Conservation (phyloP, 176 grass and related monocot genomes). For the Lolium perenne region DNA sequence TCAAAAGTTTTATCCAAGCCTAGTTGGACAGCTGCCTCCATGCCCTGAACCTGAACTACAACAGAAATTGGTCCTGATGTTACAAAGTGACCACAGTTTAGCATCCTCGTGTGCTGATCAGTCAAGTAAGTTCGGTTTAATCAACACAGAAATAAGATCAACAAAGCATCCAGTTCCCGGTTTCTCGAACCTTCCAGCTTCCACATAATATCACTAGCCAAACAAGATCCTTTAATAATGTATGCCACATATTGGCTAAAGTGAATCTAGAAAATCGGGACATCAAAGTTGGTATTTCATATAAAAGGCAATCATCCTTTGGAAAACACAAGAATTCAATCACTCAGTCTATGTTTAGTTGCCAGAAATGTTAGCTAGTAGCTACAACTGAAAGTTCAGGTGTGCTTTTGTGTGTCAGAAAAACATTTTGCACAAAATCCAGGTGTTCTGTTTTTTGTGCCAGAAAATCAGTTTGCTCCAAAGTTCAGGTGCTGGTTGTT, state of each 20-base stretch:
- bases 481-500: neutral
- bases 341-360: neutral
- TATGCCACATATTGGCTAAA: neutral
- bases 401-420: neutral
- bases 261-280: neutral
- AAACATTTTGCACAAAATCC: neutral
- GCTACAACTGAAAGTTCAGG: neutral
- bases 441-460: neutral
- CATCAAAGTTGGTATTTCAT: neutral
- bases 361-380: neutral
- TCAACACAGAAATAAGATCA: neutral
- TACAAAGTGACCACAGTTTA: neutral
- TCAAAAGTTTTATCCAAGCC: too few relatives aligned
- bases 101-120: neutral
- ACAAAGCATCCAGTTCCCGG: neutral
- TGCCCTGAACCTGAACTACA: neutral
- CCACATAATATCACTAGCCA: neutral
- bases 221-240: neutral
- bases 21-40: too few relatives aligned
- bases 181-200: neutral
- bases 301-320: neutral
- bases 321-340: neutral
- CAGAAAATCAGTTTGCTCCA: neutral
- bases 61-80: slow-evolving; percentile 1
- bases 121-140: neutral